Base-by-base conservation (phyloP, 768 basidiomycete genomes). In the Leccinum olivaceopallidum region DNA sequence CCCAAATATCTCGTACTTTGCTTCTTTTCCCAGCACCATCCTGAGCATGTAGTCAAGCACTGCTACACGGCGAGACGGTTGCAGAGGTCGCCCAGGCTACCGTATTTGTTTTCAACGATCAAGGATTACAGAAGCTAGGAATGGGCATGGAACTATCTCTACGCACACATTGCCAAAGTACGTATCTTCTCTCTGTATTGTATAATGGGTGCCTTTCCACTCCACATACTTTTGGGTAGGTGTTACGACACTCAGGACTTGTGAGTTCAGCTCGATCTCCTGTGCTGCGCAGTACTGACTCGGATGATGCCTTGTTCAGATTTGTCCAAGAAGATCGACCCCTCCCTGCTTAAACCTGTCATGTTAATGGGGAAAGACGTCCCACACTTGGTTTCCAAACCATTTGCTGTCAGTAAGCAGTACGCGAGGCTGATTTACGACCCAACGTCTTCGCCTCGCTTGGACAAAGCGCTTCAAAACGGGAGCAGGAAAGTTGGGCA, bases 201-300 rank as follows among this genome's bases (percentile, higher is more conserved):
- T n/a, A 32, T 9, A 36, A 8, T 58, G 16, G 0, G 55, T 56
- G 18, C 97, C 97, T 5, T 99, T 99, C 92, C 97, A 99, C 75
- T 98, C 97, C 4, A 90, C 95, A 61, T 99, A 98, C 77, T 84
- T 99, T 39, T 99, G 97, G 97, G 95, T 95, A 16, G 95, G 95
- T 71, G 95, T 97, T 28, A 83, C 96, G 87, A 92, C 95, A 12
- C 96, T 97, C 92, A 87, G 95, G 66, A 92, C 93, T 59, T 97
- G 92, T 94, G 71, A 77, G 91, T 84, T 24, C 55, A 26, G n/a
- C 36, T 24, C 7, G 6, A 36, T 10, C 39, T 42, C 51, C 57
- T 44, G 57, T 49, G 55, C n/a, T 51, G 52, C 56, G 14, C 22
- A 28, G 18, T 5, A 30, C 50, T 61, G 30, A 65, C 26, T 28